Base-by-base conservation (phyloP, 2,329 filamentous ascomycete species). In the Macroventuria anomochaeta region DNA sequence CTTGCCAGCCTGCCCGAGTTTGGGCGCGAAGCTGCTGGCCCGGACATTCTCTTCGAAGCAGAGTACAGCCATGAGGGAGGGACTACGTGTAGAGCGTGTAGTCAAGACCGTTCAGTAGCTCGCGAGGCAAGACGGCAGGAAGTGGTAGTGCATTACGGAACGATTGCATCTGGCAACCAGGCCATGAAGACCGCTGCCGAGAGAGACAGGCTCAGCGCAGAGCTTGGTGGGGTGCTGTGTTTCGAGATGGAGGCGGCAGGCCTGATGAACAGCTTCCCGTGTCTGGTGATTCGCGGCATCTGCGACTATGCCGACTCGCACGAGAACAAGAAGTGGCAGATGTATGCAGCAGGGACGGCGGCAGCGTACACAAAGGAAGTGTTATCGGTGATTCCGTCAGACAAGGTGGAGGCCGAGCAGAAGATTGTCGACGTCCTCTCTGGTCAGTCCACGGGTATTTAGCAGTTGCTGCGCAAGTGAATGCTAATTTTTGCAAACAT, bases 401-500 rank as follows among this genome's bases (percentile, higher is more conserved):
- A n/a, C 21, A 55, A 52, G 8, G 52, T 62, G 29, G 18, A 42
- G 15, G 31, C 37, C 3, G 37, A 42, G 37, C 6, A 41, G 29
- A 42, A 42, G 29, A 53, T 59, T 37, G 21, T 33, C 3, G 48
- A 59, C 15, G 40, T 51, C 8, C n/a, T 54, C 3, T 59, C 44
- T 40, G 44, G 56, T 59, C 25, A 53, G 56, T 58, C 17, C 23
- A 29, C 6, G 31, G 39, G 26, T 31, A 13, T 20, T 48, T 36
- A 12, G 20, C 48, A 52, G 32, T 48, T 44, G 17, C 2, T 44
- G 20, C 11, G 28, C 39, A 40, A 29, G 54, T 59, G n/a, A n/a
- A n/a, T n/a, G 38, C 39, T 58, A 48, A 58, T 43, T 23, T 36
- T 47, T 12, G n/a, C n/a, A n/a, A n/a, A n/a, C n/a, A n/a, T n/a